Evolutionary conservation across 1,284 basidiomycete species (phyloP).

Genomic region (Cutaneotrichosporon sp.): DNA sequence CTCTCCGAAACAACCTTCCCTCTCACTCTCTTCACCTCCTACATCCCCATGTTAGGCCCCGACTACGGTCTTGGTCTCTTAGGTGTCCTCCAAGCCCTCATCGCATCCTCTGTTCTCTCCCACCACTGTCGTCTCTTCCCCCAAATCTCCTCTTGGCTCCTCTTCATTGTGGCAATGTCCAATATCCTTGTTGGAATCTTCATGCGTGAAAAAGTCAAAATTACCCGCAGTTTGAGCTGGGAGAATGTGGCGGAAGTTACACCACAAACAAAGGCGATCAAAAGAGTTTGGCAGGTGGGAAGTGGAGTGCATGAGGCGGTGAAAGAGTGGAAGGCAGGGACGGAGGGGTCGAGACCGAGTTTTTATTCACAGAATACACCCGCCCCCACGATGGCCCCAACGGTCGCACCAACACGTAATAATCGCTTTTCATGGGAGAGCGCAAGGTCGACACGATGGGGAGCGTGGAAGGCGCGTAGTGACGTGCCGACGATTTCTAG

Average conservation of each 20-base stretch:
- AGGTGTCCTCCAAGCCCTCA: conserved; percentile 77
- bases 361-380: not conserved
- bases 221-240: conserved; percentile 42
- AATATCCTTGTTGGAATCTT: conserved; percentile 66
- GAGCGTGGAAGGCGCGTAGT: not conserved
- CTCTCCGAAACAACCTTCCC: conserved; percentile 77
- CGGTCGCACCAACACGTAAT: not conserved
- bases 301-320: not conserved
- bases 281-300: too few relatives aligned
- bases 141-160: conserved; percentile 77
- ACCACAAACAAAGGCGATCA: not conserved
- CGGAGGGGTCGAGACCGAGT: not conserved
- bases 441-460: not conserved
- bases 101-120: conserved; percentile 75
- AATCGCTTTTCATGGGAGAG: not conserved
- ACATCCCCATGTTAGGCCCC: conserved; percentile 80
- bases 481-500: not conserved
- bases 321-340: not conserved
- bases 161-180: conserved; percentile 77
- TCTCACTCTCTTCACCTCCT: conserved; percentile 66
- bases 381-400: not conserved
- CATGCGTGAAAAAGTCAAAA: conserved; percentile 43
- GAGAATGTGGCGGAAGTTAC: conserved; percentile 44
- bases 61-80: conserved; percentile 76
- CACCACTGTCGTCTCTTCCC: conserved; percentile 75